Base-by-base conservation (phyloP, 1,284 basidiomycete species). In the Naganishia sp. region DNA sequence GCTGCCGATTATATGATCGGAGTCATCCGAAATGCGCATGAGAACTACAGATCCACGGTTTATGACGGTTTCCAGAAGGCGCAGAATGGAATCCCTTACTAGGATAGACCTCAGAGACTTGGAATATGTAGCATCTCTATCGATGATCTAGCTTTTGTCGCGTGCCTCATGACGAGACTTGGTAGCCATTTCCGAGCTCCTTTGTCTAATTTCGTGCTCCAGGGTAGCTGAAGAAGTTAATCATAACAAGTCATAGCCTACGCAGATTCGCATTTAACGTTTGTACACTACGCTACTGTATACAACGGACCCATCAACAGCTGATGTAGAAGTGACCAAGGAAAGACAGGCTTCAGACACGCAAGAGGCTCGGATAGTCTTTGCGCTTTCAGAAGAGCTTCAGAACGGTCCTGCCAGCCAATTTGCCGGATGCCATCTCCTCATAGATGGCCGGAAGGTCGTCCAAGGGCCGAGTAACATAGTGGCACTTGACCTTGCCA, bases 1-100 rank as follows among this genome's bases (percentile, higher is more conserved):
- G 96, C 95, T 6, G 94, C 94, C 0, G 89, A 94, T 33, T 94
- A 86, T 79, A 96, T 98, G 89, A 85, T 91, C 83, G 83, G 86
- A 28, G 84, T 93, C 44, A 88, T 98, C 68, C 86, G 86, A 71
- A 95, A 99, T 75, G 96, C 96, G 2, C 90, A 94, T 73, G 93
- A 97, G 80, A 99, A 99, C 77, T 85, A 91, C 66, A 84, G 94
- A 71, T 94, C 89, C 71, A 90, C 89, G 33, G 88, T 90, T 0
- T 98, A 98, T 76, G 95, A 98, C 75, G 91, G 93, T 74, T 96
- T 80, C 77, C 79, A 80, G 66, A 78, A 78, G 70, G 68, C 74
- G 61, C 78, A 79, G 69, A 80, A 80, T 48, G 66, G 66, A 10
- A 67, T 67, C 48, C 66, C 66, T 9, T 67, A 67, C 31, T 67